phyloP scores from a whole-genome alignment of 1,139 yeast genomes.

The Saccharomyces pastorianus region DNA sequence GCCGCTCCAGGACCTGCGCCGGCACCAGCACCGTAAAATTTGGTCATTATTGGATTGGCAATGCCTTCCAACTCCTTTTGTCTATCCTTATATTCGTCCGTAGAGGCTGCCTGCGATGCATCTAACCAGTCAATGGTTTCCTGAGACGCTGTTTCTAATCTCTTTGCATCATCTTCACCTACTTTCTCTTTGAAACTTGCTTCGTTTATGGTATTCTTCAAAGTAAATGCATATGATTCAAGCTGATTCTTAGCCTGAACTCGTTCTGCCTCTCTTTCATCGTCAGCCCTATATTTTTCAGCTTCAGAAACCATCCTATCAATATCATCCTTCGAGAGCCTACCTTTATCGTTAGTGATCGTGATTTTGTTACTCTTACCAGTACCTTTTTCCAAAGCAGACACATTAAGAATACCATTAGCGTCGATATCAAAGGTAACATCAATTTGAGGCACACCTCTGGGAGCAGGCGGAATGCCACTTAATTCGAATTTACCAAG shows the following conservation, averaged over 20 bases:
- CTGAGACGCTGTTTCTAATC: slow-evolving; percentile 72
- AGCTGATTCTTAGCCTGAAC: slow-evolving; percentile 70
- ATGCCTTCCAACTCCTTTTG: slow-evolving; percentile 56
- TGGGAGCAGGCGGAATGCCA: slow-evolving; percentile 95
- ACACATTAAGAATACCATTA: slow-evolving; percentile 89
- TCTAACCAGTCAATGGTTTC: slow-evolving; percentile 81
- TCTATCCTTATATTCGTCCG: slow-evolving; percentile 66
- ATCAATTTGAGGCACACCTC: slow-evolving; percentile 96
- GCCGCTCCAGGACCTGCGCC: slow-evolving; percentile 43
- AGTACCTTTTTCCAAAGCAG: slow-evolving; percentile 91
- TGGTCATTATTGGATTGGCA: slow-evolving; percentile 58
- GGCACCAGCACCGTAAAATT: slow-evolving; percentile 49
- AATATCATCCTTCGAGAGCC: slow-evolving; percentile 83
- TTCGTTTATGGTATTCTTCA: slow-evolving; percentile 64
- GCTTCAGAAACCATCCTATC: slow-evolving; percentile 90
- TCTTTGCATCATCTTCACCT: slow-evolving; percentile 77
- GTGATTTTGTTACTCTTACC: slow-evolving; percentile 69
- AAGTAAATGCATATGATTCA: slow-evolving; percentile 76
- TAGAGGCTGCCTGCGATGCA: slow-evolving; percentile 73
- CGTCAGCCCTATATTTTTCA: slow-evolving; percentile 70
- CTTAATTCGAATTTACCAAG: slow-evolving; percentile 90
- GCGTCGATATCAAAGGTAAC: slow-evolving; percentile 94
- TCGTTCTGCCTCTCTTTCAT: slow-evolving; percentile 69
- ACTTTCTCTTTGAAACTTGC: slow-evolving; percentile 60
- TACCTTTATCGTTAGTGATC: slow-evolving; percentile 85